These are phyloP conservation scores for Colletotrichum tropicicola DNA, from an alignment of 2,329 filamentous ascomycete species.

Conservation along the genomic window DNA sequence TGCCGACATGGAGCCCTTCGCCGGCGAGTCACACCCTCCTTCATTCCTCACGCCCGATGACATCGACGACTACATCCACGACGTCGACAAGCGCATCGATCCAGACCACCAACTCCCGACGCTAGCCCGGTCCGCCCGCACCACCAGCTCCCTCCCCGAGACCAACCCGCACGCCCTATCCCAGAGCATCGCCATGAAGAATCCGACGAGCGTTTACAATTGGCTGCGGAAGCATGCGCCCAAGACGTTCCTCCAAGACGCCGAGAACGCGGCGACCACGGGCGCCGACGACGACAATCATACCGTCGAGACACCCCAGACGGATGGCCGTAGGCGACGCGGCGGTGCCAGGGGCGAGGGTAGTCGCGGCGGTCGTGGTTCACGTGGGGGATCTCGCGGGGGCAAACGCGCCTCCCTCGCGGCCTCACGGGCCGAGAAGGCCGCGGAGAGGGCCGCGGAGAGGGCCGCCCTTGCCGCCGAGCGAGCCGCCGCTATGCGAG, in stretches of 20 bases:
- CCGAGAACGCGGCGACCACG: conserved; percentile 54
- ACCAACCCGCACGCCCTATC: conserved; percentile 48
- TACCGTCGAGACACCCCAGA: conserved; percentile 38
- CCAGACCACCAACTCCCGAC: conserved; percentile 55
- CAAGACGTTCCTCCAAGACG: conserved; percentile 84
- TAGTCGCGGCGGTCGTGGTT: conserved; percentile 32
- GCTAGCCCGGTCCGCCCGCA: conserved; percentile 59
- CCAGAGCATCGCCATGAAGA: conserved; percentile 56
- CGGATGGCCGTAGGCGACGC: conserved; percentile 34
- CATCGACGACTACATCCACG: conserved; percentile 77
- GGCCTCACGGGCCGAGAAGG: conserved; percentile 39
- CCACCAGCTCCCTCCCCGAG: conserved; percentile 35
- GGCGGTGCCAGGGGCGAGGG: conserved; percentile 28
- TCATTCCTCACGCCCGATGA: conserved; percentile 76
- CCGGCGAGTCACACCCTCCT: conserved; percentile 65
- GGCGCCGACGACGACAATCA: conserved; percentile 51
- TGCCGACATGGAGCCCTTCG: conserved; percentile 57
- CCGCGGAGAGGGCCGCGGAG: conserved; percentile 49
- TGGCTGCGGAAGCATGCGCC: conserved; percentile 90
- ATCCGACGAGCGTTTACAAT: conserved; percentile 93
- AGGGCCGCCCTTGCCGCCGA: conserved; percentile 34
- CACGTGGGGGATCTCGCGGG: conserved; percentile 20
- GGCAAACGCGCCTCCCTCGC: conserved; percentile 43
- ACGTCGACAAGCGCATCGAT: conserved; percentile 64
- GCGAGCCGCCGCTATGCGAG: conserved; percentile 40